Conservation (phyloP, 169 alveolate species). For the Plasmodium fragile region DNA sequence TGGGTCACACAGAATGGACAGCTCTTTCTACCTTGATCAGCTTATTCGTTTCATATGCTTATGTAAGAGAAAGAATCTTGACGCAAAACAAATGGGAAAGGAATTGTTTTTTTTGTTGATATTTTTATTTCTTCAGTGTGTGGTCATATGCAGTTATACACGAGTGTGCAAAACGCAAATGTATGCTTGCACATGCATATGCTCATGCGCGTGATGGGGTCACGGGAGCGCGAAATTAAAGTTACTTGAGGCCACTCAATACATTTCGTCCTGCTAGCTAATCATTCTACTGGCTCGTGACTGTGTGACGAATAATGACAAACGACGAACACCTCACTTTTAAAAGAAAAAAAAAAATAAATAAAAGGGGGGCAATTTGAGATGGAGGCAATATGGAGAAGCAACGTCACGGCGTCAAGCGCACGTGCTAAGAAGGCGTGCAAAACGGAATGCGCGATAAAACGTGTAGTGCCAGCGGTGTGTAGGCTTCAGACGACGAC, state of each 20-base stretch:
- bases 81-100: constrained; percentile 17
- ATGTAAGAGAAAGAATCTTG: constrained; percentile 37
- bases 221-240: neutral
- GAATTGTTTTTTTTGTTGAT: neutral
- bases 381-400: neutral
- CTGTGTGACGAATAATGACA: constrained; percentile 27
- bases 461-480: neutral
- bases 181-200: neutral
- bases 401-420: neutral
- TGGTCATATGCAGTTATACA: neutral
- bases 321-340: constrained; percentile 39
- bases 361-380: constrained; percentile 12
- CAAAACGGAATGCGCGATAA: neutral
- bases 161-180: neutral
- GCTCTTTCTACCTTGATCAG: constrained; percentile 7
- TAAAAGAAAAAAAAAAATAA: constrained; percentile 12
- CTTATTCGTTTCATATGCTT: constrained; percentile 20
- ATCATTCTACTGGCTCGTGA: constrained; percentile 24
- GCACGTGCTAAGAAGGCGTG: neutral
- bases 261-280: constrained; percentile 20
- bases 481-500: neutral
- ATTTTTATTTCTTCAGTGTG: constrained; percentile 22
- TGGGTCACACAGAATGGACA: neutral
- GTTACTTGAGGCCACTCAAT: constrained; percentile 8
- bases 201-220: neutral